Base-by-base conservation (phyloP, 768 basidiomycete genomes). In the Royoungia palumana region DNA sequence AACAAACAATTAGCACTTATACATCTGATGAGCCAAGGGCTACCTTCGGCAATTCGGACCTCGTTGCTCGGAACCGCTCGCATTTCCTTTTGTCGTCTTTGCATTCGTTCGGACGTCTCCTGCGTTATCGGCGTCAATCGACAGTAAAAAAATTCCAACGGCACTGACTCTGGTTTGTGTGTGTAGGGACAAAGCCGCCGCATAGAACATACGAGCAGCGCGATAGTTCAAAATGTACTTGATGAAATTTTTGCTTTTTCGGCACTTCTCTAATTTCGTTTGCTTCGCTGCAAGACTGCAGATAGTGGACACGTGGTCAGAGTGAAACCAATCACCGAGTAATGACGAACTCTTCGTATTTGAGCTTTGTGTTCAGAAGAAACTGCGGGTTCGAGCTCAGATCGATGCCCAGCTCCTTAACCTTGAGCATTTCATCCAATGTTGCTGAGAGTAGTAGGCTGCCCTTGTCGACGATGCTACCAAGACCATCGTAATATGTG, bases 51-150 rank as follows among this genome's bases (percentile, higher is more conserved):
- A 2, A 10, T 11, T 22, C 14, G 47, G 10, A 62, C 20, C 11
- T 49, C 35, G 9, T 41, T 3, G 10, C 10, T 20, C 17, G 57
- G 35, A 13, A 62, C 41, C 2, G 47, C 22, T 43, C 17, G 34
- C 17, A 42, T 1, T 19, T 1, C 34, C 4, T 8, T 6, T 9
- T 19, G 17, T 0, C 44, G 19, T 19, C 38, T 35, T 2, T 46
- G 48, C 7, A 58, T 58, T 22, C 6, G 39, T 39, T 54, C 56
- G 0, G 51, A 58, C 3, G 35, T 58, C 1, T 19, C 14, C 51
- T 58, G 19, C 14, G 24, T 17, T 14, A 41, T 13, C 6, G 7
- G 16, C 11, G 24, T 13, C 9, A 34, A 24, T 22, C 17, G 21
- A 4, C 13, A 21, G 5, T 24, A 7, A 3, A 30, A 30, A 35